Evolutionary conservation across 2,329 filamentous ascomycete species (phyloP), one percentile per base, ranked within the genome.

Genomic region (Malbranchea zuffiana): DNA sequence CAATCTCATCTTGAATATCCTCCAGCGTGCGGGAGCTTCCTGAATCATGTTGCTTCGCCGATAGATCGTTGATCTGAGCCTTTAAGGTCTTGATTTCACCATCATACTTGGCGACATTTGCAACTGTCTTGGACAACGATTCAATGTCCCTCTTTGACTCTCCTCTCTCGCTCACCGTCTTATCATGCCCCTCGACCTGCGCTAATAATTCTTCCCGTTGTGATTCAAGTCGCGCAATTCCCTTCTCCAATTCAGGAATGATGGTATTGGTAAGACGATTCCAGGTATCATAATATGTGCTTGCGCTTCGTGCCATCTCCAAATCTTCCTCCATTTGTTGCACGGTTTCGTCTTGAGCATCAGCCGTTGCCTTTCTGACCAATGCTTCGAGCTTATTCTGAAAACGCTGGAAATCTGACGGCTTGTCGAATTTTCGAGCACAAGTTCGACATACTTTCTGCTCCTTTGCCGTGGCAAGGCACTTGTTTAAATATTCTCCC

Each of bases 391-490:
- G 69, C 50, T 77, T 80, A 26, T 73, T 68, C 33, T 77, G 63
- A 43, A 93, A 66, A 3, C 69, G 35, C 66, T 73, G n/a, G 69
- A 76, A 45, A 72, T 77, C 50, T 72, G 74, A 20, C 61, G 69
- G 47, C 66, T 65, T 51, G 38, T 74, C 58, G 54, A 94, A 86
- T 3, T 68, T 59, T 36, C 85, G 74, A 28, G 74, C 70, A 53
- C 88, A 96, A 15, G 90, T 74, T 21, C 75, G 71, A 55, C 88
- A 96, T 29, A 72, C 72, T 47, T 84, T 81, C 37, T 81, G 73
- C 21, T 75, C 67, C 37, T 80, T 69, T 7, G 82, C 71, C 15
- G 69, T 70, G 23, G 74, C 69, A 34, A 84, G 65, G 51, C 80
- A 85, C 35, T 75, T 73, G 29, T 64, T 65, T 54, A 82, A 86